Evolutionary conservation across 495 filamentous ascomycete species (phyloP), one percentile per base, ranked within the genome.

Genomic region (Tuber indicum): DNA sequence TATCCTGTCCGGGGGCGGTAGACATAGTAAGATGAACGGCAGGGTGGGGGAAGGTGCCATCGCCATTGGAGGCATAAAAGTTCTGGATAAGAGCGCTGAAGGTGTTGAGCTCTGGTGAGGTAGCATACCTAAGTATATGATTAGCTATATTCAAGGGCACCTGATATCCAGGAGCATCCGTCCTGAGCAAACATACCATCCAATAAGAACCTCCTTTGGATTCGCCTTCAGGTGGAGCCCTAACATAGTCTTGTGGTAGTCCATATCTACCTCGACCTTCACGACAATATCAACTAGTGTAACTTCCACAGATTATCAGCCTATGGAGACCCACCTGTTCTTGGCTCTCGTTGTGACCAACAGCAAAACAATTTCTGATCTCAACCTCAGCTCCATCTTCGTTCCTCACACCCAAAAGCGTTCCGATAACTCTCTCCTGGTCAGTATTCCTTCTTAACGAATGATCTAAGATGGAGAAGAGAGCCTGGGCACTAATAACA

Each of bases 231-330:
- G 89, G 84, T 97, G 94, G 78, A 99, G 88, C 26, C 91, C 91
- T 26, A 98, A 90, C 96, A 99, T 98, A 84, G 94, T 93, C 89
- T 98, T 98, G 86, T 99, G 96, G 84, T 98, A 99, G 86, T 98
- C 96, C 89, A 99, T 97, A 85, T 99, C 96, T 77, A 99, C 96
- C 84, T 99, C 96, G 81, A 99, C 96, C 82, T 82, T 26, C 32
- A 46, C n/a, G 42, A 66, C 58, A 66, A 7, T 19, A 66, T 36
- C 26, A 66, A 66, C 14, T 3, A 66, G 26, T 8, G 26, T 19
- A 66, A 66, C 36, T 66, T 66, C 26, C 26, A 32, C 16, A 66
- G 17, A 32, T 39, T 74, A 41, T 26, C 73, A 17, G 58, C 39
- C 16, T 73, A 6, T 21, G 21, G 49, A 8, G 47, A 80, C 72